Conservation (phyloP, 2,329 filamentous ascomycete genomes). For the Beauveria medogensis region DNA sequence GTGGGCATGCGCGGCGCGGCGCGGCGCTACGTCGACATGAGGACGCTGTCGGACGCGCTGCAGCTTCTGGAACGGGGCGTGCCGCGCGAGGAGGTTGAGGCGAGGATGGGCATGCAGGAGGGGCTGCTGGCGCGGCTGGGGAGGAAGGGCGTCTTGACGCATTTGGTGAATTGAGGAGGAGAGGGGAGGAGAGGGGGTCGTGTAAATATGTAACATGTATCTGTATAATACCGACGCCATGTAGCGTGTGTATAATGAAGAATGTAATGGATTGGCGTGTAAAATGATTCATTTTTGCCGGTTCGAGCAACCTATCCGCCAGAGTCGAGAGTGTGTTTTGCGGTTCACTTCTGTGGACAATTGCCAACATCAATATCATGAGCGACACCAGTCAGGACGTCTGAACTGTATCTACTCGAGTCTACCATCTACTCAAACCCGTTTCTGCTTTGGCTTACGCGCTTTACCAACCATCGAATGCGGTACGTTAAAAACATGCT, state of each 20-base stretch:
- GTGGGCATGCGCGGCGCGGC: constrained; percentile 21
- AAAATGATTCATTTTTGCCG: no score
- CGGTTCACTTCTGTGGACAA: no score
- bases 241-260: not conserved
- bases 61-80: constrained; percentile 34
- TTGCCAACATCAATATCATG: no score
- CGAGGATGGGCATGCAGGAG: constrained; percentile 33
- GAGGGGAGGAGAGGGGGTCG: not conserved
- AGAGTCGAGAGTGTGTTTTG: no score
- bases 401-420: not conserved
- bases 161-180: not conserved
- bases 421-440: not conserved
- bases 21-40: constrained; percentile 39
- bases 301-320: no score
- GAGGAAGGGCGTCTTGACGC: constrained; percentile 13
- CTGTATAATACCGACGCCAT: not conserved
- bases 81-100: constrained; percentile 35
- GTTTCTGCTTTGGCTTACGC: no score
- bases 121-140: constrained; percentile 41
- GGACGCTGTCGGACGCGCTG: constrained; percentile 38
- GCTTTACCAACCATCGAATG: no score
- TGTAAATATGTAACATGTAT: not conserved
- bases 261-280: not conserved
- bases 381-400: not conserved
- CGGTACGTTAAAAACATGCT: no score